phyloP scores from a whole-genome alignment of 2,329 filamentous ascomycete genomes.

The Fusarium decemcellulare region DNA sequence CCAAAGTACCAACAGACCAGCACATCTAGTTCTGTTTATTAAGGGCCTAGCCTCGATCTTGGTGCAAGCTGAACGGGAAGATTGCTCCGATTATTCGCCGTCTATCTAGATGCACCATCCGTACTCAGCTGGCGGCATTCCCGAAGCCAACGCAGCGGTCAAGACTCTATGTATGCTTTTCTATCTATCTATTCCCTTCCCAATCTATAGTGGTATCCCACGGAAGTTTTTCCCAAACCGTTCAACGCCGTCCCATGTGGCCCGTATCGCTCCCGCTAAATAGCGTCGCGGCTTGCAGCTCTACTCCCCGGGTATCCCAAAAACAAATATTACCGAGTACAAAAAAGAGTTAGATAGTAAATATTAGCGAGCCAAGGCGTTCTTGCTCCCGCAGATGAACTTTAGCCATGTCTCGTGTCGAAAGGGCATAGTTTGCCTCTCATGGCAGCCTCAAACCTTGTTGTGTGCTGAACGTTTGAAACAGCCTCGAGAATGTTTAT shows the following conservation, averaged over 20 bases:
- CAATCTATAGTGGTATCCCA: slow-evolving; percentile 8
- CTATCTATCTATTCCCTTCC: not conserved
- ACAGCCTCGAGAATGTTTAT: not conserved
- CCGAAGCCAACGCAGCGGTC: not conserved
- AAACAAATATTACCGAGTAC: not conserved
- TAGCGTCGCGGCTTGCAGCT: not conserved
- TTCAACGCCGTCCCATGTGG: slow-evolving; percentile 10
- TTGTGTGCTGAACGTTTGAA: not conserved
- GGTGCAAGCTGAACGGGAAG: not conserved
- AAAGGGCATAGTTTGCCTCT: not conserved
- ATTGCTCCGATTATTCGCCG: not conserved
- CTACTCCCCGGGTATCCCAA: not conserved
- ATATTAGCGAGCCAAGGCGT: too few relatives aligned
- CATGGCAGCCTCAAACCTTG: not conserved
- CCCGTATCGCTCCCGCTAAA: not conserved
- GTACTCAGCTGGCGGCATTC: not conserved
- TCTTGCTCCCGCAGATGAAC: not conserved
- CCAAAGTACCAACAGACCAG: not conserved
- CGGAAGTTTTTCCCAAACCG: slow-evolving; percentile 7
- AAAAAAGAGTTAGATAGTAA: not conserved
- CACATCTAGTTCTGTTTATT: not conserved
- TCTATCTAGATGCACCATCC: not conserved
- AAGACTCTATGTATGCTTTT: not conserved
- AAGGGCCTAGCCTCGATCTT: not conserved
- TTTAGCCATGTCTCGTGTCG: not conserved